These are phyloP conservation scores for Trichosporon coremiiforme DNA, from an alignment of 1,284 basidiomycete genomes.

Conservation along the genomic window DNA sequence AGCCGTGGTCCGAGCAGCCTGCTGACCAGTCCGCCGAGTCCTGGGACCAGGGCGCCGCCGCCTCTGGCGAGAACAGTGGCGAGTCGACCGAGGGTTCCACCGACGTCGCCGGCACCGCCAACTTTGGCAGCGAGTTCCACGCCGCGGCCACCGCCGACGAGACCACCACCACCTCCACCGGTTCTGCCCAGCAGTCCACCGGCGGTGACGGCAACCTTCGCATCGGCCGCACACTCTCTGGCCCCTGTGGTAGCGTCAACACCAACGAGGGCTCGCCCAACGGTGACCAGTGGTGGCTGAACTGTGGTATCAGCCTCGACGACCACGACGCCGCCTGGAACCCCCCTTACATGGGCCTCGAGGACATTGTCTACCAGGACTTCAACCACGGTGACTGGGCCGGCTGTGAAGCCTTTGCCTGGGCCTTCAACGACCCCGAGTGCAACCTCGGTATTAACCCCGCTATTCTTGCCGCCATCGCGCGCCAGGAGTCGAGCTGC, in stretches of 20 bases:
- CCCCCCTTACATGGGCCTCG: slow-evolving; percentile 59
- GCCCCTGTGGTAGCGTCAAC: slow-evolving; percentile 44
- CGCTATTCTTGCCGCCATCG: slow-evolving; percentile 78
- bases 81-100: not conserved
- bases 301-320: slow-evolving; percentile 65
- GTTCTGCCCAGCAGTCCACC: not conserved
- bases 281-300: slow-evolving; percentile 72
- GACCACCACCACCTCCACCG: not conserved
- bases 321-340: slow-evolving; percentile 47
- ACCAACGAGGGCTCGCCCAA: slow-evolving; percentile 64
- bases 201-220: not conserved
- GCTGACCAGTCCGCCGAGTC: too few relatives aligned
- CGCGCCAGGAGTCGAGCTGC: slow-evolving; percentile 78
- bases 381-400: slow-evolving; percentile 9
- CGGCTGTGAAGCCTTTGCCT: slow-evolving; percentile 1
- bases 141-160: not conserved
- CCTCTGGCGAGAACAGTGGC: too few relatives aligned
- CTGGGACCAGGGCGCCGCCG: too few relatives aligned
- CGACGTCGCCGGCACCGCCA: not conserved
- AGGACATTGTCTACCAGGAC: slow-evolving; percentile 53
- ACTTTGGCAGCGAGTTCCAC: slow-evolving; percentile 11
- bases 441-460: slow-evolving; percentile 58
- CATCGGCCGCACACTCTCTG: slow-evolving; percentile 17
- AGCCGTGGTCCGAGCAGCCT: not conserved
- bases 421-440: not conserved